Percentiles rank a stretch among this genome's conserved stretches.
These are phyloP conservation scores for Skeletonema marinoi DNA, from an alignment of 108 stramenopile species.

Conservation along the genomic window DNA sequence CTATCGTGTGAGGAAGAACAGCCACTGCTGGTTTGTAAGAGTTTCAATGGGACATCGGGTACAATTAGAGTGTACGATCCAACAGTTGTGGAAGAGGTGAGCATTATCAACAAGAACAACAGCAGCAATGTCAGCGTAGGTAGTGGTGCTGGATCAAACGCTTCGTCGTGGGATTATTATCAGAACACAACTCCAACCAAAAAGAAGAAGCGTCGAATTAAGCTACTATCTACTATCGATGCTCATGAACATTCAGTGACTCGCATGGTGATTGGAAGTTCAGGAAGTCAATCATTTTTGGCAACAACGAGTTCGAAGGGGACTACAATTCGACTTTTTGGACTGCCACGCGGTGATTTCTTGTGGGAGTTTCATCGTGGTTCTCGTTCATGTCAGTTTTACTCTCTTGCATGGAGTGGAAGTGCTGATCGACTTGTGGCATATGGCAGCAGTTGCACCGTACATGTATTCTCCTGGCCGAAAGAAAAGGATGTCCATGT, in stretches of 20 bases:
- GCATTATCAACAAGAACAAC: not conserved
- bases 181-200: not conserved
- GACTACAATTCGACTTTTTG: conserved; percentile 44
- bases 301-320: conserved; percentile 38
- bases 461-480: conserved; percentile 41
- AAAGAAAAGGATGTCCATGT: conserved; percentile 18
- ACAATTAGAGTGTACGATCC: conserved; percentile 50
- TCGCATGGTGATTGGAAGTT: conserved; percentile 40
- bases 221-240: conserved; percentile 36
- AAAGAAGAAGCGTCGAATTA: conserved; percentile 28
- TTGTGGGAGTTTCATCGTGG: conserved; percentile 52
- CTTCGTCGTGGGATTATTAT: conserved; percentile 22
- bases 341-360: conserved; percentile 31
- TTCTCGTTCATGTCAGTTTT: conserved; percentile 34
- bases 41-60: conserved; percentile 38
- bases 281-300: conserved; percentile 4
- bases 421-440: conserved; percentile 29
- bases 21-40: conserved; percentile 42
- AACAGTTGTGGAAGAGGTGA: conserved; percentile 17
- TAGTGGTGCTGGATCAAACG: conserved; percentile 16
- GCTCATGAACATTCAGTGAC: conserved; percentile 45
- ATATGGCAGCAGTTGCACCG: conserved; percentile 44
- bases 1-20: conserved; percentile 30
- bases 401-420: conserved; percentile 46
- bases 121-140: conserved; percentile 24